Conservation (phyloP, 1,284 basidiomycete species). For the Leccinum fallax region DNA sequence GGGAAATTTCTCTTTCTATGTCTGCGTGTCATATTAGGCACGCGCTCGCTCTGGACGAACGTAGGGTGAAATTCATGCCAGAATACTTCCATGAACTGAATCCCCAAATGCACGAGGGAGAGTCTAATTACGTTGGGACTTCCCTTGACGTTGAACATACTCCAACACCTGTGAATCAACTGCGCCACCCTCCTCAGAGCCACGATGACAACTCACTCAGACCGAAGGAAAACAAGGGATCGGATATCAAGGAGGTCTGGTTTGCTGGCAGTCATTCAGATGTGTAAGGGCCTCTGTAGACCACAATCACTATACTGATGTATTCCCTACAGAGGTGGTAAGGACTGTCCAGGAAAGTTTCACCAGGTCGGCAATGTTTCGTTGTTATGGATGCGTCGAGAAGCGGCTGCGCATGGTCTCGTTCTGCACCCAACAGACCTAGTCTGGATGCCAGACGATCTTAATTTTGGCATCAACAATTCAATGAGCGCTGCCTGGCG, state of each 20-base stretch:
- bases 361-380: slow-evolving; percentile 17
- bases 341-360: slow-evolving; percentile 15
- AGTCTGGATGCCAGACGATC: slow-evolving; percentile 31
- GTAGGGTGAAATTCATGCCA: not conserved
- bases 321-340: slow-evolving; percentile 23
- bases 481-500: slow-evolving; percentile 27
- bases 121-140: slow-evolving; percentile 12
- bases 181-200: not conserved
- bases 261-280: slow-evolving; percentile 22
- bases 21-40: slow-evolving; percentile 21
- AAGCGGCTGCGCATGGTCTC: slow-evolving; percentile 24
- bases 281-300: slow-evolving; percentile 16
- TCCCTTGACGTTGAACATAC: not conserved
- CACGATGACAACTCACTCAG: not conserved
- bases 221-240: not conserved
- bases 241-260: slow-evolving; percentile 29
- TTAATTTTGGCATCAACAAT: slow-evolving; percentile 21
- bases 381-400: slow-evolving; percentile 20
- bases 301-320: not conserved
- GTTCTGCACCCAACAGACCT: slow-evolving; percentile 23
- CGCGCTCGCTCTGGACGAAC: not conserved
- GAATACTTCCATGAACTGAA: slow-evolving; percentile 20
- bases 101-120: slow-evolving; percentile 4
- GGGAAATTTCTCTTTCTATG: slow-evolving; percentile 21
- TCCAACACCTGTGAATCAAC: not conserved